These are phyloP conservation scores for Clitocybe nebularis DNA, from an alignment of 1,284 basidiomycete species.

Conservation along the genomic window DNA sequence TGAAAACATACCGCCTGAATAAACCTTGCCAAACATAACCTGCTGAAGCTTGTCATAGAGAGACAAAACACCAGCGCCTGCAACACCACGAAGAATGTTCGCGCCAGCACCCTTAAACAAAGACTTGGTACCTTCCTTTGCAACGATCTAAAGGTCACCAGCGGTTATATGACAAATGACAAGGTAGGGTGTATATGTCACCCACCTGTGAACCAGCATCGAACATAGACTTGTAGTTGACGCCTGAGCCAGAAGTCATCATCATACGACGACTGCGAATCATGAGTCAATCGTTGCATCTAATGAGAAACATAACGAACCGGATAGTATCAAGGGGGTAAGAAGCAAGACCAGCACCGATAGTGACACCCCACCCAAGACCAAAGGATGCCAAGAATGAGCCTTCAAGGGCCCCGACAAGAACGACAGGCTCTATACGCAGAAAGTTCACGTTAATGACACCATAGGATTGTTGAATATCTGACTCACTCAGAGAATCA, in stretches of 20 bases:
- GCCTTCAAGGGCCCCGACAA: constrained; percentile 84
- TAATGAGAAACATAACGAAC: constrained; percentile 36
- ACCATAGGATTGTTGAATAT: background rate
- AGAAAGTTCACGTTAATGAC: constrained; percentile 38
- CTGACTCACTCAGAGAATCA: constrained; percentile 79
- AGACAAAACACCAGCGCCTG: constrained; percentile 95
- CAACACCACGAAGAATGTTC: constrained; percentile 97
- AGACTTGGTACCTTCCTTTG: constrained; percentile 87
- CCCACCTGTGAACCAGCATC: constrained; percentile 71
- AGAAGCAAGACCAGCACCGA: constrained; percentile 92
- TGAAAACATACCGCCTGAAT: constrained; percentile 74
- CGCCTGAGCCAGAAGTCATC: constrained; percentile 85
- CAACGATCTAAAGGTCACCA: constrained; percentile 54
- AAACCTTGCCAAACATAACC: constrained; percentile 93
- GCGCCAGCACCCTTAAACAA: constrained; percentile 96
- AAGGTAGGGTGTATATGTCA: background rate
- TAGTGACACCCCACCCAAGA: constrained; percentile 93
- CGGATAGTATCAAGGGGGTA: constrained; percentile 94
- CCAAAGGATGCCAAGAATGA: constrained; percentile 90
- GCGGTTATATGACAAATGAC: background rate
- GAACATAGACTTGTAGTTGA: constrained; percentile 92
- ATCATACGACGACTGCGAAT: constrained; percentile 85
- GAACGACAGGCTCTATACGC: constrained; percentile 86
- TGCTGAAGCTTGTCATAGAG: constrained; percentile 92
- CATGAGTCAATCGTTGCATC: constrained; percentile 16